These are phyloP conservation scores for Fusarium globosum DNA, from an alignment of 2,329 filamentous ascomycete species.

Conservation along the genomic window DNA sequence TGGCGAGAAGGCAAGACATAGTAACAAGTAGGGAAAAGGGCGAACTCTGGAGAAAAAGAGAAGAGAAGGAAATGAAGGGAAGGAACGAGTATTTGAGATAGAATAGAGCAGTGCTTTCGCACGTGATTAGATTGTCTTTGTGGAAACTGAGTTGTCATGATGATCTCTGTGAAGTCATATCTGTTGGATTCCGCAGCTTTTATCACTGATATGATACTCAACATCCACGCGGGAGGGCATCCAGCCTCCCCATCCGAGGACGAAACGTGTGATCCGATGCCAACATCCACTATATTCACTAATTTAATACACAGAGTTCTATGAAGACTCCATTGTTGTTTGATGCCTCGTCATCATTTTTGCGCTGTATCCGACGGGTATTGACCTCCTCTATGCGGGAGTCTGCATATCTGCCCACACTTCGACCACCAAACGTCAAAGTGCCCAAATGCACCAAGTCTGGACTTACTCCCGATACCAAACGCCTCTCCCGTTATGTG, in stretches of 20 bases:
- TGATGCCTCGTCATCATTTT: background rate
- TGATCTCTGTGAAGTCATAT: background rate
- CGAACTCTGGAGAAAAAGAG: background rate
- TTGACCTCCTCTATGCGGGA: background rate
- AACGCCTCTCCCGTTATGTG: background rate
- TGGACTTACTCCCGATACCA: background rate
- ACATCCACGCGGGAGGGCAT: background rate
- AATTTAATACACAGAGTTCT: background rate
- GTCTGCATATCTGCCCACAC: background rate
- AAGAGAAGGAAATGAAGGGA: background rate
- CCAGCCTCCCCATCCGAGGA: background rate
- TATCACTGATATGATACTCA: background rate
- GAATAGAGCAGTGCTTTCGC: background rate
- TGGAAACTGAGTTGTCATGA: too few species aligned
- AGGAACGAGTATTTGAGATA: background rate
- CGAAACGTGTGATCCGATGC: background rate
- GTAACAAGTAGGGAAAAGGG: background rate
- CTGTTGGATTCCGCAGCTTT: background rate
- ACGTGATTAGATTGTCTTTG: background rate
- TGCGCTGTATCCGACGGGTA: background rate
- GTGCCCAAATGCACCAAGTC: background rate
- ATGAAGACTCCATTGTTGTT: accelerated
- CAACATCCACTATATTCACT: too few species aligned
- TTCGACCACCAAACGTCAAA: background rate
- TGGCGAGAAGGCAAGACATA: background rate